A percentile compares a stretch with the other conserved stretches of the same genome.
phyloP scores from a whole-genome alignment of 495 filamentous ascomycete species.

The Aspergillus diversus region DNA sequence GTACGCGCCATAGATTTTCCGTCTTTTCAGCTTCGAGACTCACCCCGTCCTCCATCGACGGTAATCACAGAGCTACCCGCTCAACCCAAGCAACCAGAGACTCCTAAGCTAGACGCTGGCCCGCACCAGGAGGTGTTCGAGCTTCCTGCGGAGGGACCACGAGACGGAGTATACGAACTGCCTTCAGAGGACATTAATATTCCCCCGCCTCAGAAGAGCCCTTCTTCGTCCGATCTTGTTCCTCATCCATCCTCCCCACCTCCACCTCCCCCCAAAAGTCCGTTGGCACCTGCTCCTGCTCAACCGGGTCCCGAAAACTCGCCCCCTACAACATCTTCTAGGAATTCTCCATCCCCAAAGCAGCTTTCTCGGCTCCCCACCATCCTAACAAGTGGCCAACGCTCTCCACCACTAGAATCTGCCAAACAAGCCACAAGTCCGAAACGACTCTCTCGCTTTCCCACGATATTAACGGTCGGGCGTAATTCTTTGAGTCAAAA shows the following conservation, averaged over 20 bases:
- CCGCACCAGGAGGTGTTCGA: background rate
- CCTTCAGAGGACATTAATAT: background rate
- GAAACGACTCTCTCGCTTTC: background rate
- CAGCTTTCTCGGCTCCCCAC: background rate
- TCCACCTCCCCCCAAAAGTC: background rate
- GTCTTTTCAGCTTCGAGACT: background rate
- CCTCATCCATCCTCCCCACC: background rate
- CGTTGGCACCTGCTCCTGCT: background rate
- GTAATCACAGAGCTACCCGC: background rate
- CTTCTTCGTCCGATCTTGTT: background rate
- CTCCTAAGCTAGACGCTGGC: background rate
- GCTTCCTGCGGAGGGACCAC: background rate
- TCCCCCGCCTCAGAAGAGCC: background rate
- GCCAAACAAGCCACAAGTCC: background rate
- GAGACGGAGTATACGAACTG: background rate
- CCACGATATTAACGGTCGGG: constrained; percentile 1
- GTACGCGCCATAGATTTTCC: background rate
- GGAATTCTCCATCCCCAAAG: background rate
- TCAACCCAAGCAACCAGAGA: background rate
- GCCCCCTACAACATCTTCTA: background rate
- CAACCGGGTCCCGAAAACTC: background rate
- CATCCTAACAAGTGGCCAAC: background rate
- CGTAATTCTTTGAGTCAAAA: background rate
- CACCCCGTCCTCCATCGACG: background rate
- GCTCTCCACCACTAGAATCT: background rate